Conservation (phyloP, 768 basidiomycete genomes). For the Suillus subaureus region DNA sequence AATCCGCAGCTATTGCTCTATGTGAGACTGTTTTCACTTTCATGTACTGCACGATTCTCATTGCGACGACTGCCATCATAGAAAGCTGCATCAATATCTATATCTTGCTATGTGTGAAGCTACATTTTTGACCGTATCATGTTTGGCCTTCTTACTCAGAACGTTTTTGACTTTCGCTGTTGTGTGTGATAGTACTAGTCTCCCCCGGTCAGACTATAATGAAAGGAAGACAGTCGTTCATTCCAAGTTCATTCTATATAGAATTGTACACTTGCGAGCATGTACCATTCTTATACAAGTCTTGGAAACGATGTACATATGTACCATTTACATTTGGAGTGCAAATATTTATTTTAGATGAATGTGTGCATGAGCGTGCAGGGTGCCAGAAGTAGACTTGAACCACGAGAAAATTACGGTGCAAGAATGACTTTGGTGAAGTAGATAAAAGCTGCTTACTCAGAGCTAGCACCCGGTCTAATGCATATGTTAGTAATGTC, state of each 20-base stretch:
- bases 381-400: neutral
- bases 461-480: no score
- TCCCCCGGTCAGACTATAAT: no score
- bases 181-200: neutral
- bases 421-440: no score
- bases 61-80: neutral
- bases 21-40: neutral
- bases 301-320: neutral
- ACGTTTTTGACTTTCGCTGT: neutral
- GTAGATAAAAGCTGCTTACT: no score
- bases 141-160: neutral
- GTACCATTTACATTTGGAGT: neutral
- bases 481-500: no score
- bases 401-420: neutral
- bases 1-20: constrained; percentile 8
- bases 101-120: neutral
- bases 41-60: neutral
- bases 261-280: neutral
- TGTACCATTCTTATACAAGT: neutral
- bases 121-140: neutral
- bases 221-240: no score
- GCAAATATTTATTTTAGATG: neutral
- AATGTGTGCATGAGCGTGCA: neutral
- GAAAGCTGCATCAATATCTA: neutral
- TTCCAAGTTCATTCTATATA: no score